Conservation (phyloP, 2,329 filamentous ascomycete species). For the Alternaria arbusti region DNA sequence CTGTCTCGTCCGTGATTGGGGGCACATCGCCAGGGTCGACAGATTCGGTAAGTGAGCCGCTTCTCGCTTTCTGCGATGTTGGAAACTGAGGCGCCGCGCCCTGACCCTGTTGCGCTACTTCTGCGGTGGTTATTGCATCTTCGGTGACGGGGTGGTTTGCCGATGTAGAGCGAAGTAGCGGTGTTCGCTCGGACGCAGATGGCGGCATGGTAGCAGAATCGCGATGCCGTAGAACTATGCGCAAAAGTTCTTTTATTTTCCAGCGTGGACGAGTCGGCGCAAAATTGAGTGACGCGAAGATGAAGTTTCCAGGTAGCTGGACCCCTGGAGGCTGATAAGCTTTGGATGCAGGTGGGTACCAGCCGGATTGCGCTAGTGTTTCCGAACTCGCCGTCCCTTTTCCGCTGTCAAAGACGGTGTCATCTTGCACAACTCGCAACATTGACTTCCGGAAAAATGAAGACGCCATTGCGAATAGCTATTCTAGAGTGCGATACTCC, state of each 20-base stretch:
- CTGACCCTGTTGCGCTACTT: constrained; percentile 31
- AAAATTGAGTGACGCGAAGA: not conserved
- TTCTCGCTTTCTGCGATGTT: constrained; percentile 28
- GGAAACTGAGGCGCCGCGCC: constrained; percentile 32
- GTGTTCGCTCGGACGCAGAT: constrained; percentile 40
- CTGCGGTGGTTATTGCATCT: constrained; percentile 25
- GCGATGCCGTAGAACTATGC: not conserved
- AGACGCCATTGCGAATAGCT: constrained; percentile 71
- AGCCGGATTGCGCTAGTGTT: constrained; percentile 14
- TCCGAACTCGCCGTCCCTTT: constrained; percentile 22
- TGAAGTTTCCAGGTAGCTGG: not conserved
- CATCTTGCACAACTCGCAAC: not conserved
- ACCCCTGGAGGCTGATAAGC: constrained; percentile 1
- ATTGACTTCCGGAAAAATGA: constrained; percentile 30
- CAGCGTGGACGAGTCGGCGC: not conserved
- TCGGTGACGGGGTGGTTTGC: constrained; percentile 24
- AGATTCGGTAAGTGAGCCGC: constrained; percentile 33
- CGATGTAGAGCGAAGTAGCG: constrained; percentile 33
- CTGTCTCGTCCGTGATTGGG: constrained; percentile 21
- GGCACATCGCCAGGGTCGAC: constrained; percentile 31
- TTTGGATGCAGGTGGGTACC: constrained; percentile 4
- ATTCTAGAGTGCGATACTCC: constrained; percentile 89
- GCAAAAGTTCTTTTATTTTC: not conserved
- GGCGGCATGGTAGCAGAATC: constrained; percentile 16
- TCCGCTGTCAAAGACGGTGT: constrained; percentile 1